Evolutionary conservation across 345 rosid genomes (phyloP), one percentile per base, ranked within the genome.

Genomic region (Eucalyptus pauciflora): DNA sequence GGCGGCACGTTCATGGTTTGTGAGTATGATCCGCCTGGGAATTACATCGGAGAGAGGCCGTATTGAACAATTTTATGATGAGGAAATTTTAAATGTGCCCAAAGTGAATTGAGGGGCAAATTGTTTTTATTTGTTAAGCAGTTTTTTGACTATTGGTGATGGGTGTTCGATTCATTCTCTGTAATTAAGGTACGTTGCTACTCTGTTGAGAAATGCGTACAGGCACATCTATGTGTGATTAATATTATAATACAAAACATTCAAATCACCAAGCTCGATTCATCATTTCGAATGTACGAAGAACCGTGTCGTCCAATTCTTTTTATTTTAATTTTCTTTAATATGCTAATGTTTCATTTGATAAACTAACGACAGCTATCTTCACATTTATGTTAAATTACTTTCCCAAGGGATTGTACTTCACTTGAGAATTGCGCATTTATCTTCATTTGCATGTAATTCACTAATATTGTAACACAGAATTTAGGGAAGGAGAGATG

Each of bases 1-100:
- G 89, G 87, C 10, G 99, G 99, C 13, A 97, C 95, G 50, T 97
- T 97, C 93, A 96, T 97, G 91, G 95, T 94, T 88, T 97, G 99
- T 91, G 96, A 96, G 91, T 97, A 97, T 91, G 98, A 97, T 91
- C 99, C 99, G 86, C 99, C 99, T 25, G 99, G 99, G 89, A 97
- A 96, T 90, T 96, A 90, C 88, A 92, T 96, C 85, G 99, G 99
- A 20, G 95, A 97, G 91, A 95, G 91, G 94, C 99, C 99, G 31
- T 96, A 96, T 86, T 97, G 90, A 95, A 24, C 76, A 22, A 13
- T 29, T 50, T 54, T 37, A 27, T 87, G 64, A 24, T 31, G n/a
- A 81, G 24, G 64, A 80, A 41, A 37, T 5, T 9, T 8, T 89
- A 11, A 24, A n/a, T n/a, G 87, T 27, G 24, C 62, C 27, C 60